Base-by-base conservation (phyloP, 2,329 filamentous ascomycete genomes). In the Paracamarosporium sp. region DNA sequence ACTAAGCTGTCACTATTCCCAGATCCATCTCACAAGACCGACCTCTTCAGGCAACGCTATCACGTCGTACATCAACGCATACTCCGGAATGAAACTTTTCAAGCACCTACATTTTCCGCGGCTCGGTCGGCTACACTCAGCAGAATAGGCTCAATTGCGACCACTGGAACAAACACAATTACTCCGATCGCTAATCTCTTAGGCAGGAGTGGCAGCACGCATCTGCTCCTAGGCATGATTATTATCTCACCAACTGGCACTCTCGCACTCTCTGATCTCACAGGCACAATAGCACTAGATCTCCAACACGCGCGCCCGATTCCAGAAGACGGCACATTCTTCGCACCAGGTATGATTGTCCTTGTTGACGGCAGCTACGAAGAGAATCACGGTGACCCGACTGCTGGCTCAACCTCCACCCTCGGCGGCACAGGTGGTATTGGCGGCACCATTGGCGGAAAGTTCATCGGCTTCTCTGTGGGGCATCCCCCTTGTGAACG, bases 311-410 rank as follows among this genome's bases (percentile, higher is more conserved):
- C 94, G 0, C 87, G 88, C 22, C 87, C 90, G 13, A 89, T 97
- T 54, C 93, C 93, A 0, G 88, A 92, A 59, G 89, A 94, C 70
- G 92, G 91, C 24, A 90, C 91, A 4, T 99, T 93, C 90, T 97
- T 97, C 71, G 88, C 90, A 5, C 93, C 95, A 0, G 96, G 96
- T 3, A 98, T 98, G 93, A 91, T 99, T 46, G 91, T 98, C 3
- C 84, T 99, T 0, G 87, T 97, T 0, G 95, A 99, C 69, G 95
- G 95, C 6, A 88, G 94, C n/a, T 99, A 99, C 71, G 93, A 97
- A 73, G 95, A 98, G 74, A 93, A 97, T 67, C 92, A 93, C 60
- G 85, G 88, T 61, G 88, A 86, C 20, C 79, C 83, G 1, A 88
- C 89, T 15, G 88, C 88, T 20, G 88, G 86, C 0, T 74, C 72